These are phyloP conservation scores for Juncus effusus DNA, from an alignment of 176 grass and related monocot species.

Conservation along the genomic window DNA sequence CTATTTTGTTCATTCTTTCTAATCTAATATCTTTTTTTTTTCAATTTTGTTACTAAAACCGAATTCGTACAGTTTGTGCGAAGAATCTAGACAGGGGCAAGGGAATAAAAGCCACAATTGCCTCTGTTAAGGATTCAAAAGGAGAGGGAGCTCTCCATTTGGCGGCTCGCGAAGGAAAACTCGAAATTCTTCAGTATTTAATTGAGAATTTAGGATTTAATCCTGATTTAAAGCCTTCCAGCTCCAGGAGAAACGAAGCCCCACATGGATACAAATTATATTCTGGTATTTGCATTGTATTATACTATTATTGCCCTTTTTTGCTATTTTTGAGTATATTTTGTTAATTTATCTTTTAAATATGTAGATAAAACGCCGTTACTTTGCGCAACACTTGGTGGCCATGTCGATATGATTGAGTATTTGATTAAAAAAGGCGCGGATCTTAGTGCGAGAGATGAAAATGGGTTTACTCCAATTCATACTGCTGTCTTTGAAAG, in stretches of 20 bases:
- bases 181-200: background rate
- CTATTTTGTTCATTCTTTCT: too few species aligned
- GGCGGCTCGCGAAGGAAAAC: background rate
- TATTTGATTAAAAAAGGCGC: background rate
- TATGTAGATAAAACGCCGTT: slow-evolving; percentile 8
- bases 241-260: too few species aligned
- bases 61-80: background rate
- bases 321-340: background rate
- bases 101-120: background rate
- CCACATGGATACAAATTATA: background rate
- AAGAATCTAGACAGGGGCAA: background rate
- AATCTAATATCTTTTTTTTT: too few species aligned
- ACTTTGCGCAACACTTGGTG: background rate
- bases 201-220: background rate
- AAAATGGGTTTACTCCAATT: background rate
- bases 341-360: background rate
- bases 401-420: background rate
- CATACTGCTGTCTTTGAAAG: background rate
- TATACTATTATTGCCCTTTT: background rate
- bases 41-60: too few species aligned
- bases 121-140: background rate
- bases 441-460: background rate
- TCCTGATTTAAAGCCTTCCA: background rate
- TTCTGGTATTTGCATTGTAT: background rate
- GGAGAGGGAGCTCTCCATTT: slow-evolving; percentile 4